Percentiles rank a stretch among this genome's conserved stretches.
phyloP scores from a whole-genome alignment of 83 land plant genomes.

The Thuja plicata region DNA sequence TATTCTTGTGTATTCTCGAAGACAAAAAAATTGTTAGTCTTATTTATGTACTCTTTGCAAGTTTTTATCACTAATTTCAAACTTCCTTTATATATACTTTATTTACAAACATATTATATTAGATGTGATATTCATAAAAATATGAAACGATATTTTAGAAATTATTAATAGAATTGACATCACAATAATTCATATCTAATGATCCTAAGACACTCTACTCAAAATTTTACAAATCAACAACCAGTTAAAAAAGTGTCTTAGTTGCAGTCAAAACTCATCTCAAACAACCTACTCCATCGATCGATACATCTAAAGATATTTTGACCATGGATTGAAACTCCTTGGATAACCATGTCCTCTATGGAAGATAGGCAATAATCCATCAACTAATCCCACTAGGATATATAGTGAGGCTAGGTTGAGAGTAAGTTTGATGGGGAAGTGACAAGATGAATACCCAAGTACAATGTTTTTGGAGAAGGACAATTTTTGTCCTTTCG shows the following conservation, averaged over 20 bases:
- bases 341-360: background rate
- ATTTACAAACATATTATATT: too few relatives aligned
- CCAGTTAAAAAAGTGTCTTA: background rate
- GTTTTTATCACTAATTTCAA: too few relatives aligned
- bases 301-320: background rate
- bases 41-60: too few relatives aligned
- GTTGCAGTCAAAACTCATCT: background rate
- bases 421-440: background rate
- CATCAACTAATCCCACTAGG: background rate
- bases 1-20: too few relatives aligned
- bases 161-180: too few relatives aligned
- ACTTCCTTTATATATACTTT: too few relatives aligned
- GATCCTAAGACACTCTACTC: too few relatives aligned
- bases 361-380: background rate
- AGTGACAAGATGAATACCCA: background rate
- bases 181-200: too few relatives aligned
- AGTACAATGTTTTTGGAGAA: background rate
- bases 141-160: too few relatives aligned
- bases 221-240: too few relatives aligned
- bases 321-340: background rate
- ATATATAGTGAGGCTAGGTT: background rate
- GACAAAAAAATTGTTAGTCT: too few relatives aligned
- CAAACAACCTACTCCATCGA: background rate
- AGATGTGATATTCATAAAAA: too few relatives aligned
- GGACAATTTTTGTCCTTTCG: background rate